These are phyloP conservation scores for Suillus subluteus DNA, from an alignment of 768 basidiomycete genomes.

Conservation along the genomic window DNA sequence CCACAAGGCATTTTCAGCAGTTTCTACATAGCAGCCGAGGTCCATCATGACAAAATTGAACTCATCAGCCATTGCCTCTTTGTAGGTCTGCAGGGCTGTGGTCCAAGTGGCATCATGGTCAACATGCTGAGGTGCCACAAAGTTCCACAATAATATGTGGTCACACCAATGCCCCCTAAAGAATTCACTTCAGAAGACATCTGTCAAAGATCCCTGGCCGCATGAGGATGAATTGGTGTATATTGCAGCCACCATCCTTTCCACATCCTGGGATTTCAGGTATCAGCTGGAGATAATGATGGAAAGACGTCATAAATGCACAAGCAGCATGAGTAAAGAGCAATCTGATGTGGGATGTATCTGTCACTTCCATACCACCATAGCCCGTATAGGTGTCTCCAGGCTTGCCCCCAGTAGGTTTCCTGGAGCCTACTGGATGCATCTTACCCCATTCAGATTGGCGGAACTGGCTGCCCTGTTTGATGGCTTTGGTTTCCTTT, in stretches of 20 bases:
- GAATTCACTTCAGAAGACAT: background rate
- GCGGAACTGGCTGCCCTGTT: background rate
- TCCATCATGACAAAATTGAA: background rate
- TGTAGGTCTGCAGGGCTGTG: background rate
- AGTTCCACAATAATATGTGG: background rate
- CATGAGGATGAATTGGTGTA: background rate
- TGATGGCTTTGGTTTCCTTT: background rate
- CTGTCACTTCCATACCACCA: background rate
- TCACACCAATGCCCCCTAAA: background rate
- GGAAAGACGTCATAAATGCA: background rate
- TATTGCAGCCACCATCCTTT: background rate
- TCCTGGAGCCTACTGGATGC: constrained; percentile 1
- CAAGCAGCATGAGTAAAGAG: background rate
- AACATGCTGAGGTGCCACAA: background rate
- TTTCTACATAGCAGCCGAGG: background rate
- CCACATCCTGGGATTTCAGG: background rate
- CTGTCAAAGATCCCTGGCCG: background rate
- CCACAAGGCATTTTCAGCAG: too few species aligned
- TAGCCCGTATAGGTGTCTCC: background rate
- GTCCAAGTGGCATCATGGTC: background rate
- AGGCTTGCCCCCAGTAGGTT: background rate
- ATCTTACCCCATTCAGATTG: background rate
- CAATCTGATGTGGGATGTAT: background rate
- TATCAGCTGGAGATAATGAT: background rate
- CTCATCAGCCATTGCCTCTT: background rate